Percentiles rank a stretch among this genome's conserved stretches.
phyloP scores from a whole-genome alignment of 2,329 filamentous ascomycete genomes.

The Scedosporium apiospermum region DNA sequence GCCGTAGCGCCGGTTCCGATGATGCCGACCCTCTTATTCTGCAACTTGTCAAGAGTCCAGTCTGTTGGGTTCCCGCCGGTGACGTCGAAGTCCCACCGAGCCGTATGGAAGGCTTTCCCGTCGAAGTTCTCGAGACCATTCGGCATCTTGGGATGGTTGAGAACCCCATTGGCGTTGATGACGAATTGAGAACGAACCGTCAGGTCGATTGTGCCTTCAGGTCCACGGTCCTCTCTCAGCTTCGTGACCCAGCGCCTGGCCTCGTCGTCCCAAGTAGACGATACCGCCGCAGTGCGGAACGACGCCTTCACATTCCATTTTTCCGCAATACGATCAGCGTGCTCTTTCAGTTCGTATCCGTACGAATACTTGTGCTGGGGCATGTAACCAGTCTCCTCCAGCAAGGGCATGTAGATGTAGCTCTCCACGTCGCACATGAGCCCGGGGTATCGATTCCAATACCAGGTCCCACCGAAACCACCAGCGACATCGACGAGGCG shows the following conservation, averaged over 20 bases:
- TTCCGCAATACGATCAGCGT: slow-evolving; percentile 31
- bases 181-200: slow-evolving; percentile 29
- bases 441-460: slow-evolving; percentile 26
- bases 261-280: slow-evolving; percentile 36
- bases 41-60: slow-evolving; percentile 32
- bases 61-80: slow-evolving; percentile 30
- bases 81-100: slow-evolving; percentile 33
- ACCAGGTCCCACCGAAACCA: slow-evolving; percentile 39
- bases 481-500: slow-evolving; percentile 28
- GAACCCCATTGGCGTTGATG: slow-evolving; percentile 26
- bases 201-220: slow-evolving; percentile 13
- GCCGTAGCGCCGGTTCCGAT: slow-evolving; percentile 41
- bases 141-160: slow-evolving; percentile 31
- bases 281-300: slow-evolving; percentile 31
- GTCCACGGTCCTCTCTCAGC: slow-evolving; percentile 16
- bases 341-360: slow-evolving; percentile 30
- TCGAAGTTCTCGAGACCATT: slow-evolving; percentile 30
- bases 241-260: slow-evolving; percentile 14
- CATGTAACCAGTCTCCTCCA: slow-evolving; percentile 51
- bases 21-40: slow-evolving; percentile 35
- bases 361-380: slow-evolving; percentile 39
- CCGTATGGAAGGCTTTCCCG: slow-evolving; percentile 34
- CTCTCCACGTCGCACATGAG: slow-evolving; percentile 49
- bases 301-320: slow-evolving; percentile 28
- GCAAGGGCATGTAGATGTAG: slow-evolving; percentile 49